Evolutionary conservation across 768 basidiomycete genomes (phyloP).

Genomic region (Boletus vinaceobasis): DNA sequence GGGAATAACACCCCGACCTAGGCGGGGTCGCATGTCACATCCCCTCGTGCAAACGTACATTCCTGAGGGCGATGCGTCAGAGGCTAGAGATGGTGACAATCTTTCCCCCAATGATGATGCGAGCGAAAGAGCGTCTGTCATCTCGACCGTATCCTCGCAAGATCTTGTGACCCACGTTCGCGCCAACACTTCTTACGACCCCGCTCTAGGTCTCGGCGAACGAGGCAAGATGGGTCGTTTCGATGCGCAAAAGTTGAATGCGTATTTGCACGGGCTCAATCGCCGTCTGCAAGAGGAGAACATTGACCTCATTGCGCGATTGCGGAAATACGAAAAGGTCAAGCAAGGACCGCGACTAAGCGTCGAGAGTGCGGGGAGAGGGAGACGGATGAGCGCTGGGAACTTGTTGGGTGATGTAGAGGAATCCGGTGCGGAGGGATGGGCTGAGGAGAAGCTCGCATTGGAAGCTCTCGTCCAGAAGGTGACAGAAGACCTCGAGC

Average conservation of each 20-base stretch:
- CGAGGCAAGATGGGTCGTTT: slow-evolving; percentile 72
- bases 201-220: slow-evolving; percentile 69
- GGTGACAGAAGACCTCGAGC: slow-evolving; percentile 33
- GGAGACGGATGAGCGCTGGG: slow-evolving; percentile 51
- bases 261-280: slow-evolving; percentile 84
- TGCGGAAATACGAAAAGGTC: slow-evolving; percentile 53
- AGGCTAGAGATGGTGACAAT: slow-evolving; percentile 23
- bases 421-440: slow-evolving; percentile 58
- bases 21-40: slow-evolving; percentile 54
- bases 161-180: slow-evolving; percentile 77
- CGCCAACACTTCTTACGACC: slow-evolving; percentile 87
- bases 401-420: slow-evolving; percentile 55
- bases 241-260: slow-evolving; percentile 82
- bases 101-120: slow-evolving; percentile 39
- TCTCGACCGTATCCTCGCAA: slow-evolving; percentile 84
- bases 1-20: slow-evolving; percentile 61
- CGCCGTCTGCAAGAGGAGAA: slow-evolving; percentile 84
- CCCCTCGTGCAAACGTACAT: slow-evolving; percentile 57
- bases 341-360: slow-evolving; percentile 28
- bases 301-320: slow-evolving; percentile 53
- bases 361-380: slow-evolving; percentile 32
- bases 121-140: slow-evolving; percentile 61
- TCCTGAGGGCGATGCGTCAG: slow-evolving; percentile 35
- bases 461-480: slow-evolving; percentile 46
- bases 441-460: slow-evolving; percentile 67